phyloP scores from a whole-genome alignment of 179 eudicot genomes.

The Gypsophila paniculata region DNA sequence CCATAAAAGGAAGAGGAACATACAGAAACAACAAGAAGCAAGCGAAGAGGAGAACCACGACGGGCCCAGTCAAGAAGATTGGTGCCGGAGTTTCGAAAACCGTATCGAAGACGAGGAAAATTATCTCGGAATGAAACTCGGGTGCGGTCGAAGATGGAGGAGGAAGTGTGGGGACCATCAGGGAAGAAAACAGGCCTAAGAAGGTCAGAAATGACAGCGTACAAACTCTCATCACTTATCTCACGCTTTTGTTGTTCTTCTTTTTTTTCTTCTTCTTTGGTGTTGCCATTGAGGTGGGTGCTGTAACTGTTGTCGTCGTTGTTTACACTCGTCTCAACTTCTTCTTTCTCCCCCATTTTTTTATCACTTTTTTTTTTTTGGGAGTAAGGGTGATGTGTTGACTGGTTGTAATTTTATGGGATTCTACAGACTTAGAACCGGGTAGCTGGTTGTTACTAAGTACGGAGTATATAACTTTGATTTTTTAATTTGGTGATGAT shows the following conservation, averaged over 20 bases:
- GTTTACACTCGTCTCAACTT: background rate
- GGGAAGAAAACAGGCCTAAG: constrained; percentile 35
- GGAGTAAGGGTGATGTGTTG: too few species aligned
- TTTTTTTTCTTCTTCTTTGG: background rate
- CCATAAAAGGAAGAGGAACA: constrained; percentile 17
- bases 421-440: too few species aligned
- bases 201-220: constrained; percentile 32
- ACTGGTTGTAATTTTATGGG: too few species aligned
- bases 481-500: too few species aligned
- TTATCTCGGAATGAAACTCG: constrained; percentile 27
- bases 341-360: constrained; percentile 6
- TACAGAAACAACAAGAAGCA: constrained; percentile 68
- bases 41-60: constrained; percentile 49
- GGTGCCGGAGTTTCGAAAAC: constrained; percentile 30
- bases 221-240: constrained; percentile 14
- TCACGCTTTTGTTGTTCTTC: constrained; percentile 2
- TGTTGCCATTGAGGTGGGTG: background rate
- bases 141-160: constrained; percentile 24
- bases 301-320: constrained; percentile 5
- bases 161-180: constrained; percentile 26
- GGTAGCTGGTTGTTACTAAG: too few species aligned
- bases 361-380: too few species aligned
- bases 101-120: constrained; percentile 32
- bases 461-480: too few species aligned
- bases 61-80: constrained; percentile 39